Base-by-base conservation (phyloP, 257 asterid genomes). In the Gentiana straminea region DNA sequence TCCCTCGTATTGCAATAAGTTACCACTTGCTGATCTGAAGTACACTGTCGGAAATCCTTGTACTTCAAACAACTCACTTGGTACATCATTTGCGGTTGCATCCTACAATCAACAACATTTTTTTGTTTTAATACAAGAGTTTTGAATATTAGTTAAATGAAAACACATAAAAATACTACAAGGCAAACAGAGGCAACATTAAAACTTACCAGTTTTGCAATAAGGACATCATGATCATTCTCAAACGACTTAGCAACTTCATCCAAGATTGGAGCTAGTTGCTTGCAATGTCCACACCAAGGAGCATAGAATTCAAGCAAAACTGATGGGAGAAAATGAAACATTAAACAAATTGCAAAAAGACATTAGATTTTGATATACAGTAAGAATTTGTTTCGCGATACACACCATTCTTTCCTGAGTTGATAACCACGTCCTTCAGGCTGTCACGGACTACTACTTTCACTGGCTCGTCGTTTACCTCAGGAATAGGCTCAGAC, bases 281-380 rank as follows among this genome's bases (percentile, higher is more conserved):
- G 73, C 67, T 84, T 82, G 87, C 97, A 83, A 84, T 85, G 95
- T 54, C 90, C 91, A 60, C 97, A 88, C 95, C 95, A 88, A 7
- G 95, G 97, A 64, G 97, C 97, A 41, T 88, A 85, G 59, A 88
- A 76, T 78, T 85, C 95, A 52, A 88, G 46, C 7, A 88, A 68
- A 58, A 85, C 95, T 85, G 87, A 67, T 59, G 43, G 36, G 55
- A 3, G 35, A 50, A 41, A 41, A 41, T 41, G 2, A 41, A 24
- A 57, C 24, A 57, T 7, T 4, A 24, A 57, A 58, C 4, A 51
- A 51, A 3, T 51, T 24, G 8, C 46, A 41, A 7, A 11, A 11
- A 32, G 12, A 33, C 3, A 7, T 7, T 41, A 41, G 36, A 51
- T 9, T 3, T 51, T 3, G 4, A 1, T 51, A 8, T 15, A 7